phyloP scores from a whole-genome alignment of 1,284 basidiomycete genomes.

The Coniferiporia weirii region DNA sequence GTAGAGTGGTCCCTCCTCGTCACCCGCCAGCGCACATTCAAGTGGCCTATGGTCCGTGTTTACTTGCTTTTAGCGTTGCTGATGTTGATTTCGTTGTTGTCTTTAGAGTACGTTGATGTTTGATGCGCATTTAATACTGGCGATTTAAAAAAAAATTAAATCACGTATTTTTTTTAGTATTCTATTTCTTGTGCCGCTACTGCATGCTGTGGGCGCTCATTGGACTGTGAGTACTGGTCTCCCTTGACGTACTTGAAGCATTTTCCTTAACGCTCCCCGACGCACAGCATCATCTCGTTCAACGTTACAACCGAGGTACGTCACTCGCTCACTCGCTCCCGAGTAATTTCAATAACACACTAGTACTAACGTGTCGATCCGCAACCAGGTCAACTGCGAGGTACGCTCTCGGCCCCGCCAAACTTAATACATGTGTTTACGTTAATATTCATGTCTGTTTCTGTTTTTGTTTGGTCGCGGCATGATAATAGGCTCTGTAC shows the following conservation, averaged over 20 bases:
- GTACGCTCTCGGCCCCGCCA: conserved; percentile 32
- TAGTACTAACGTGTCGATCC: background rate
- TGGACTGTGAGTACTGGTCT: conserved; percentile 43
- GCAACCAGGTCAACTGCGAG: conserved; percentile 53
- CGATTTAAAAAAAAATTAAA: too few relatives aligned
- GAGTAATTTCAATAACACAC: background rate
- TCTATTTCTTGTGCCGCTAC: conserved; percentile 67
- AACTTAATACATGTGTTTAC: background rate
- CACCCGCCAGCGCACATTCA: conserved; percentile 47
- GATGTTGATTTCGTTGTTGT: background rate
- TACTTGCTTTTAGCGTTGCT: background rate
- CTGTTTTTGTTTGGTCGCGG: too few relatives aligned
- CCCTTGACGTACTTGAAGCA: background rate
- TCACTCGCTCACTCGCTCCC: background rate
- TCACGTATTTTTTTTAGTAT: conserved; percentile 41
- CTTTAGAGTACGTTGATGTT: conserved; percentile 11
- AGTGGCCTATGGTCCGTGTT: conserved; percentile 52
- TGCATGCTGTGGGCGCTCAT: conserved; percentile 58
- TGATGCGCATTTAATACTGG: too few relatives aligned
- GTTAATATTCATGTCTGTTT: conserved; percentile 11
- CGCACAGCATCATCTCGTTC: conserved; percentile 51
- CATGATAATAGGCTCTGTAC: conserved; percentile 48
- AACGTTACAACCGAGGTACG: conserved; percentile 44
- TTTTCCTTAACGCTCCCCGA: background rate
- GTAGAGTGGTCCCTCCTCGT: conserved; percentile 56